Percentiles rank a stretch among this genome's conserved stretches.
These are phyloP conservation scores for Echium plantagineum DNA, from an alignment of 257 asterid genomes.

Conservation along the genomic window DNA sequence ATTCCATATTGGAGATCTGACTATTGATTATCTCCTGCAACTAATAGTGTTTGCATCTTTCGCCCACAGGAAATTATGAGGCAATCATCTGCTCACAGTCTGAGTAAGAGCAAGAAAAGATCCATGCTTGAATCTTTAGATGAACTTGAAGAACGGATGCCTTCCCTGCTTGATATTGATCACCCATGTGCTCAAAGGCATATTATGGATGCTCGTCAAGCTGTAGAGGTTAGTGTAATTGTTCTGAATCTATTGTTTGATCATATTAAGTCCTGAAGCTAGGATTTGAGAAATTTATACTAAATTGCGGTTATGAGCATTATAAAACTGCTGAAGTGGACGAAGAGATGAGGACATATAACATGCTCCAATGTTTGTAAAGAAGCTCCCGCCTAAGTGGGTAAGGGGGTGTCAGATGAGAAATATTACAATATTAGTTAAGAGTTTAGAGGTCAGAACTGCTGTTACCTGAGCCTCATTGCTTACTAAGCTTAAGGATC, in stretches of 20 bases:
- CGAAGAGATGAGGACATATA: too few species aligned
- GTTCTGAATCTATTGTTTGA: too few species aligned
- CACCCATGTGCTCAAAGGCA: slow-evolving; percentile 90
- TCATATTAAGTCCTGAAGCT: background rate
- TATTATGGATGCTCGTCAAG: slow-evolving; percentile 71
- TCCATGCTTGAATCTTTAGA: slow-evolving; percentile 60
- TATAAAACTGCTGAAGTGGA: too few species aligned
- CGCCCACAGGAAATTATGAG: slow-evolving; percentile 68
- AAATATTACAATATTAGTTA: too few species aligned
- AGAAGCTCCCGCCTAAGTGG: too few species aligned
- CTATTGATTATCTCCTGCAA: background rate
- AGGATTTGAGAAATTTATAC: background rate
- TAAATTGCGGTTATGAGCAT: background rate
- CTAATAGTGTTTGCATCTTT: slow-evolving; percentile 7
- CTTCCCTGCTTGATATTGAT: slow-evolving; percentile 87
- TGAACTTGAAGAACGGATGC: slow-evolving; percentile 80
- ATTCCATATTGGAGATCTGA: background rate
- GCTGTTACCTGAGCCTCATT: too few species aligned
- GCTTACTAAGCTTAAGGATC: too few species aligned
- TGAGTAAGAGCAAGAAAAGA: slow-evolving; percentile 77
- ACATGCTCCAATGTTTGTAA: too few species aligned
- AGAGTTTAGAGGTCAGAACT: too few species aligned
- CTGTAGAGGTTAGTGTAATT: slow-evolving; percentile 60
- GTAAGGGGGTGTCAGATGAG: too few species aligned
- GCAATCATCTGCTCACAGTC: slow-evolving; percentile 55